Evolutionary conservation across 805 yeast species (phyloP).

Genomic region (Suhomyces canberraensis): DNA sequence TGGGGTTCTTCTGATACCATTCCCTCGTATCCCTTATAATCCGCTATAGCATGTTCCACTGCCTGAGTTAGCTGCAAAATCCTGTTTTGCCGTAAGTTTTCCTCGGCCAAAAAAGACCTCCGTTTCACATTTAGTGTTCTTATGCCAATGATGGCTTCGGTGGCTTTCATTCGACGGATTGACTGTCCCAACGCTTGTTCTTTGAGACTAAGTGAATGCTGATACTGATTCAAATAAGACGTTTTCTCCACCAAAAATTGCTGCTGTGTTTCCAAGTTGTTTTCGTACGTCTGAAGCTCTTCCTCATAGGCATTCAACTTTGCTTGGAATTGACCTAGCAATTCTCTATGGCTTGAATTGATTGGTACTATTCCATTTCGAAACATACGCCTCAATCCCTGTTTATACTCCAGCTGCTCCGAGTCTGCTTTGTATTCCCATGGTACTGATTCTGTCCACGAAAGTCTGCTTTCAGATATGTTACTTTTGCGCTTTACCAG

Average conservation of each 20-base stretch:
- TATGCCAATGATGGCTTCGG: neutral
- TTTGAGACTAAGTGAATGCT: neutral
- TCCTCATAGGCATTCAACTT: neutral
- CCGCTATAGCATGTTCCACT: neutral
- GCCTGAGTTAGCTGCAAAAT: neutral
- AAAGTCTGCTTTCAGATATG: neutral
- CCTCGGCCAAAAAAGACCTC: neutral
- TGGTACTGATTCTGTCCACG: neutral
- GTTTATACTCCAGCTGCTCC: neutral
- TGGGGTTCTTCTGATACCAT: neutral
- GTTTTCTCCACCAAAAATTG: constrained; percentile 1
- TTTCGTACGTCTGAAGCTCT: neutral
- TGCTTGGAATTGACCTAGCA: constrained; percentile 2
- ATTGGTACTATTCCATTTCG: neutral
- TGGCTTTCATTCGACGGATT: neutral
- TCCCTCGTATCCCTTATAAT: neutral
- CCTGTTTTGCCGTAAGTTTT: neutral
- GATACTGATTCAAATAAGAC: neutral
- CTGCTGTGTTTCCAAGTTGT: constrained; percentile 1
- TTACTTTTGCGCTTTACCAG: neutral
- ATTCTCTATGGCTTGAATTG: neutral
- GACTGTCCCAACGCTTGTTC: neutral
- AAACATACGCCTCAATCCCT: neutral
- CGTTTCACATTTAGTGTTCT: neutral
- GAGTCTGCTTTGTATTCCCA: neutral